Percentiles rank a stretch among this genome's conserved stretches.
Conservation (phyloP, 495 filamentous ascomycete species). For the Xylaria bambusicola region DNA sequence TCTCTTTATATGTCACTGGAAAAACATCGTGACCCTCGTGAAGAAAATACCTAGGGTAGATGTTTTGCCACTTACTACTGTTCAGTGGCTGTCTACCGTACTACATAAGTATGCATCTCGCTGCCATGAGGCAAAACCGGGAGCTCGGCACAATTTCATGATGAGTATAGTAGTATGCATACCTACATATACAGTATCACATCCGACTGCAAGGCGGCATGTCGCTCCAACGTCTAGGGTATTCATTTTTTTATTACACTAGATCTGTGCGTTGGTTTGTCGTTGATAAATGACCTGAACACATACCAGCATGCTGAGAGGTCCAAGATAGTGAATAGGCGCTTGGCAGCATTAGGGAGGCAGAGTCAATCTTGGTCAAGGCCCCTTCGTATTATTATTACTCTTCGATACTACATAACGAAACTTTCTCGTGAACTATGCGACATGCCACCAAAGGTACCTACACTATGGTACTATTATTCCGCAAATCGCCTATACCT, state of each 20-base stretch:
- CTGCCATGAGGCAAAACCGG: constrained; percentile 9
- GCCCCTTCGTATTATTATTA: constrained; percentile 3
- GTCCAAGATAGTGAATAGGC: neutral
- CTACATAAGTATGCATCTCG: neutral
- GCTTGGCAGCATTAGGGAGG: constrained; percentile 15
- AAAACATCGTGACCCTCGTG: neutral
- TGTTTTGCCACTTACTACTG: too few relatives aligned
- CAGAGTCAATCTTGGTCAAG: neutral
- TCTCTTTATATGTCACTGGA: neutral
- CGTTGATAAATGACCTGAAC: neutral
- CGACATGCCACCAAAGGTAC: too few relatives aligned
- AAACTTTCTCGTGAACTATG: neutral
- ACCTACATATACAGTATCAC: constrained; percentile 3
- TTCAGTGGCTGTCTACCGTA: too few relatives aligned
- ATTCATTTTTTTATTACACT: neutral
- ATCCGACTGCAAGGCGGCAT: neutral
- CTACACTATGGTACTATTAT: too few relatives aligned
- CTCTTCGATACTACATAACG: neutral
- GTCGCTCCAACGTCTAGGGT: neutral
- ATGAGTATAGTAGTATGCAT: neutral
- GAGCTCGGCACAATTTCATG: neutral
- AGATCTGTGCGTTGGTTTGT: neutral
- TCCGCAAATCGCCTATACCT: neutral
- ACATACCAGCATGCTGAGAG: neutral
- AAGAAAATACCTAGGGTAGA: too few relatives aligned